Base-by-base conservation (phyloP, 257 asterid genomes). In the Orobanche coerulescens region DNA sequence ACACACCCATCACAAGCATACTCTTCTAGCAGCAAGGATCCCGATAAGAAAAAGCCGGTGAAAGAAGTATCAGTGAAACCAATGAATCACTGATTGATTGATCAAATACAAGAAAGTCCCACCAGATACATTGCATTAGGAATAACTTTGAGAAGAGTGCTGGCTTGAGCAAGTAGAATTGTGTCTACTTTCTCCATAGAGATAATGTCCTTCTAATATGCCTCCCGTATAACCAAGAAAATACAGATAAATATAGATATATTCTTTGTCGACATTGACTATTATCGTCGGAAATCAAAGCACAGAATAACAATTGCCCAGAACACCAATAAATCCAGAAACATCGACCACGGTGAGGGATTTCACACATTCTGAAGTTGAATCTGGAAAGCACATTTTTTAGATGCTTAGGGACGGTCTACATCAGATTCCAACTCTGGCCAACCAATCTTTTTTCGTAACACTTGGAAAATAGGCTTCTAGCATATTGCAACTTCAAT, bases 321-420 rank as follows among this genome's bases (percentile, higher is more conserved):
- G n/a, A 26, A 18, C 25, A 14, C 60, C 53, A n/a, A 44, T 42
- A 50, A 65, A 61, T 57, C 47, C 52, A 61, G 36, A 50, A 15
- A 7, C 20, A 9, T 10, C 15, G 58, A 61, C 53, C 40, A 44
- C 49, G 22, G 49, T 14, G 20, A 24, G 25, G 58, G 28, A 52
- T 49, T 43, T 52, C 19, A 58, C 26, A 13, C 34, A 30, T 58
- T 47, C 18, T 25, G 42, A 7, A n/a, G n/a, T n/a, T n/a, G 12
- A 12, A n/a, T 39, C 44, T 6, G n/a, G 44, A 39, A 39, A 13
- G 40, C 40, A 34, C 1, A n/a, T 4, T 6, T 34, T 34, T 34
- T n/a, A 34, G 40, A 34, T 19, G 46, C 14, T 11, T 8, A 34
- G 55, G 44, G 64, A 16, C 58, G 37, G 20, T 48, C 34, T 23